phyloP scores from a whole-genome alignment of 176 grass and related monocot genomes.

The Oryza meyeriana region DNA sequence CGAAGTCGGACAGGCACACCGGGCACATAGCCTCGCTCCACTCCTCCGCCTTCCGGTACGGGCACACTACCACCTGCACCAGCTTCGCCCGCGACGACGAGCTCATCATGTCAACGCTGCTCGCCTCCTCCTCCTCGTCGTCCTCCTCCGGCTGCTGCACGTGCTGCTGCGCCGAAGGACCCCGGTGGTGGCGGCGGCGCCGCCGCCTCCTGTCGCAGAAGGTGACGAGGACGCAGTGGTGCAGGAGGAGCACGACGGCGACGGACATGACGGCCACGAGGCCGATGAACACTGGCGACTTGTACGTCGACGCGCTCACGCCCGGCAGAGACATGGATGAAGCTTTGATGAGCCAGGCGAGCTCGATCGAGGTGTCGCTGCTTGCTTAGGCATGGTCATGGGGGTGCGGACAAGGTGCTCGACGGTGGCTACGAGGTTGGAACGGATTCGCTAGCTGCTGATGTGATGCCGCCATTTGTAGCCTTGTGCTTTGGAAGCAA shows the following conservation, averaged over 20 bases:
- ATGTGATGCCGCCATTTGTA: background rate
- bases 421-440: background rate
- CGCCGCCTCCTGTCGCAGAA: slow-evolving; percentile 19
- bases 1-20: slow-evolving; percentile 49
- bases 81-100: slow-evolving; percentile 36
- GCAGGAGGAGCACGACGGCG: slow-evolving; percentile 8
- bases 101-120: slow-evolving; percentile 16
- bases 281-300: slow-evolving; percentile 43
- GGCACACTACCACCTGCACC: slow-evolving; percentile 15
- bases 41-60: slow-evolving; percentile 28
- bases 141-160: background rate
- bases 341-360: background rate
- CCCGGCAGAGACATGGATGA: background rate
- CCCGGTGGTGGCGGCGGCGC: background rate
- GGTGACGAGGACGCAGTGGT: slow-evolving; percentile 35
- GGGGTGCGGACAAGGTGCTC: background rate
- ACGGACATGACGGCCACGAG: slow-evolving; percentile 32
- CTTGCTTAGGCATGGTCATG: background rate
- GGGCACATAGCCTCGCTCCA: slow-evolving; percentile 35
- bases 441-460: background rate
- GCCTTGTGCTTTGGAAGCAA: background rate
- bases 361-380: background rate
- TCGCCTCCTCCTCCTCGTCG: background rate
- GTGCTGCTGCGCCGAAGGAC: background rate
- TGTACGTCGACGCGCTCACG: background rate